phyloP scores from a whole-genome alignment of 306 rosid species.

The Gillenia trifoliata region DNA sequence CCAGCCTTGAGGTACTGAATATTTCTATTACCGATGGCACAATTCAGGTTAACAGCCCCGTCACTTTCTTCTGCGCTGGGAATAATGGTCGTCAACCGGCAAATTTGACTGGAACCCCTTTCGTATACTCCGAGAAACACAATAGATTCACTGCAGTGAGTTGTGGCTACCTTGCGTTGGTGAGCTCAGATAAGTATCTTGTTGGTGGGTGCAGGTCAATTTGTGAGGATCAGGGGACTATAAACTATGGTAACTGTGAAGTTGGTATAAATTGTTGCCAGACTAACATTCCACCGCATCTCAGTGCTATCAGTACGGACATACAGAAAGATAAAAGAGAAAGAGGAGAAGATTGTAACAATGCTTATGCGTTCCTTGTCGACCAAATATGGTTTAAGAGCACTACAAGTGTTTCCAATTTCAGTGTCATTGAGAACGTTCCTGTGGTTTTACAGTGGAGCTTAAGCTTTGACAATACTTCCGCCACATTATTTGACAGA shows the following conservation, averaged over 20 bases:
- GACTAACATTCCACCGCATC: not conserved
- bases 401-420: not conserved
- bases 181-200: not conserved
- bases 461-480: not conserved
- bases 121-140: not conserved
- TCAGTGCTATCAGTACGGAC: not conserved
- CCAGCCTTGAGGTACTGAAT: not conserved
- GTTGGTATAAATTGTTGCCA: slow-evolving; percentile 1
- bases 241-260: not conserved
- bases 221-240: slow-evolving; percentile 11
- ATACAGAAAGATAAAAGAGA: accelerated
- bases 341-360: not conserved
- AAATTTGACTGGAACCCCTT: slow-evolving; percentile 23
- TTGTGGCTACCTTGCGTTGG: not conserved
- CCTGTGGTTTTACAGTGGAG: slow-evolving; percentile 24
- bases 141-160: slow-evolving; percentile 22
- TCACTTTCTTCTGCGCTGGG: not conserved
- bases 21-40: not conserved
- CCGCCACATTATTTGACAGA: not conserved
- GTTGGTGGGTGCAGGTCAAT: slow-evolving; percentile 24
- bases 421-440: not conserved
- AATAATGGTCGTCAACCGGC: not conserved
- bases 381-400: not conserved
- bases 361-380: not conserved
- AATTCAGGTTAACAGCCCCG: not conserved